Base-by-base conservation (phyloP, 2,329 filamentous ascomycete species). In the Penicillium verrucosum region DNA sequence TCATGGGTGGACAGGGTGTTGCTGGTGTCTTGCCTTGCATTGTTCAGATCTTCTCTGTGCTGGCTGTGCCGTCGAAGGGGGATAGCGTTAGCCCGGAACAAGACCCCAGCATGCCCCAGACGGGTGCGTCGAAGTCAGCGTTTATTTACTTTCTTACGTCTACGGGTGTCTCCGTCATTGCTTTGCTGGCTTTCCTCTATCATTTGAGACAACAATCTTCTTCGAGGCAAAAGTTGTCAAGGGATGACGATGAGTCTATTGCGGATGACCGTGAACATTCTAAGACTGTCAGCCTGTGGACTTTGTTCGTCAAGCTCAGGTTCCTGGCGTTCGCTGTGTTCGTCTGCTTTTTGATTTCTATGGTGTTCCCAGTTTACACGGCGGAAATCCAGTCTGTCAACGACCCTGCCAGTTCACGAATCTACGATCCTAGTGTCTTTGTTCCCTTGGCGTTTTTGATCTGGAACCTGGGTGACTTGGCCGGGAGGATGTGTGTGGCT, bases 281-380 rank as follows among this genome's bases (percentile, higher is more conserved):
- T 47, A 82, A 82, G 57, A 67, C 75, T 1, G 77, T 89, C 2
- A 77, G 85, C 11, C 81, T 97, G 61, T 78, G 78, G 62, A 78
- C 78, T 1, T 83, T 97, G 4, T 86, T 94, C 66, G 78, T 78
- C 59, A 96, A 96, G 73, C 83, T 97, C 43, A 85, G 84, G 67
- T 95, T 89, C 84, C 81, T 92, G 14, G 85, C 90, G 0, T 78
- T 81, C n/a, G 85, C 89, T 8, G 85, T 97, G 14, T 91, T 90
- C 66, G 71, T 92, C 61, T 92, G 88, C 69, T 97, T 97, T 68
- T 77, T 82, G 41, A 77, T 93, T 53, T 92, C 92, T 48, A 97
- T 99, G 93, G 86, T 94, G 71, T 97, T 92, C 78, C 94, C 94
- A 0, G 90, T 97, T 59, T 95, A 95, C 75, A 97, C 94, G 0